phyloP scores from a whole-genome alignment of 176 grass and related monocot species.

The Zoysia japonica region DNA sequence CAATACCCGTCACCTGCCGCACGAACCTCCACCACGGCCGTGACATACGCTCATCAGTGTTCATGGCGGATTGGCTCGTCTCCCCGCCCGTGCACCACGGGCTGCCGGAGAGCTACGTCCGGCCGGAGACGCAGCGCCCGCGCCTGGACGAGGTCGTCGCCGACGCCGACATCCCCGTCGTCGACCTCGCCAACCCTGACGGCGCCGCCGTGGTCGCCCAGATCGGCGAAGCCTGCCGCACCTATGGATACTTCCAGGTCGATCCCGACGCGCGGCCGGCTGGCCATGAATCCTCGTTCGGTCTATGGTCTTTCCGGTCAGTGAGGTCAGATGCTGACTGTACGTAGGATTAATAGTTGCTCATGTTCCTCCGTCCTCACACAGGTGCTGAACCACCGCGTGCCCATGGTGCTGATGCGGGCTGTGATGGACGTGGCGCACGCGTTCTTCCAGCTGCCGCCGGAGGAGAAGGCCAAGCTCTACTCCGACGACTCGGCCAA shows the following conservation, averaged over 20 bases:
- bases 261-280: background rate
- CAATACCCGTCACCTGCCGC: too few species aligned
- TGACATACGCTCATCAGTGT: too few species aligned
- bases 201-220: conserved; percentile 24
- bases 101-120: conserved; percentile 63
- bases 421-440: conserved; percentile 36
- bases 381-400: conserved; percentile 75
- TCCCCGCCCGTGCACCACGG: conserved; percentile 40
- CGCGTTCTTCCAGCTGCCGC: conserved; percentile 69
- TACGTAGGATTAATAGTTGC: too few species aligned
- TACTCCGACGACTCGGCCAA: conserved; percentile 88
- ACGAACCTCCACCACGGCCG: too few species aligned
- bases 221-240: conserved; percentile 54
- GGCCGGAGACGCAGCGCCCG: conserved; percentile 59
- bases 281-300: too few species aligned
- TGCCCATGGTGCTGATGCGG: conserved; percentile 32
- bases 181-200: conserved; percentile 59
- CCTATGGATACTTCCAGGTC: conserved; percentile 83
- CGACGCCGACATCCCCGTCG: conserved; percentile 62
- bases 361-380: too few species aligned
- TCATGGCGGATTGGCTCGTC: conserved; percentile 71
- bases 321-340: too few species aligned
- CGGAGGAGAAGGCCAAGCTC: conserved; percentile 82
- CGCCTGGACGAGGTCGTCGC: conserved; percentile 50
- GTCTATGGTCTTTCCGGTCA: too few species aligned